Conservation (phyloP, 148 eudicot genomes). For the Camellia sinensis region DNA sequence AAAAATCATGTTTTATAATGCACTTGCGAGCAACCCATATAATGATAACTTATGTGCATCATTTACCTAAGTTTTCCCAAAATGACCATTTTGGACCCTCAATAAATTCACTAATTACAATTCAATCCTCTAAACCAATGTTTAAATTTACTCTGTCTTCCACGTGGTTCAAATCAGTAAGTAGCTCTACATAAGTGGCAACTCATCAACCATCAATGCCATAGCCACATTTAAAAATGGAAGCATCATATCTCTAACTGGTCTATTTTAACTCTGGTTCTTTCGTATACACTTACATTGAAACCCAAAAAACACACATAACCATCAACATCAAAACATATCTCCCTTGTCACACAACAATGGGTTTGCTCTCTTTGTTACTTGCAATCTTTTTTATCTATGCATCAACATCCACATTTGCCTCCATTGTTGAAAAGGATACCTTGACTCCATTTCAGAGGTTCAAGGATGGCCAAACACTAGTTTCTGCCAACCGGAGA, state of each 20-base stretch:
- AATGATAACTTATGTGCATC: neutral
- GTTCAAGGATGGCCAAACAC: slow-evolving; percentile 21
- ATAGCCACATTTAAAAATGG: neutral
- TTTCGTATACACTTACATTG: neutral
- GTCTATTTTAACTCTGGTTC: slow-evolving; percentile 4
- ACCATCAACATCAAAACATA: slow-evolving; percentile 10
- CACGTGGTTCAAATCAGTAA: neutral
- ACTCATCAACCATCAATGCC: neutral
- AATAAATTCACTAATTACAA: slow-evolving; percentile 10
- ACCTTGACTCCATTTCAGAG: slow-evolving; percentile 11
- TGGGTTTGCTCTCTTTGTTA: slow-evolving; percentile 17
- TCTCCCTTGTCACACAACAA: neutral
- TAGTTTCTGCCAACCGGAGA: slow-evolving; percentile 7
- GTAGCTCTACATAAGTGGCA: neutral
- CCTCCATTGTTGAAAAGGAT: slow-evolving; percentile 11
- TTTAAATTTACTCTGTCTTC: slow-evolving; percentile 1
- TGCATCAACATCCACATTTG: neutral
- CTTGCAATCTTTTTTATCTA: slow-evolving; percentile 14
- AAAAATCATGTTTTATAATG: too few species aligned
- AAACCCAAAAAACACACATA: neutral
- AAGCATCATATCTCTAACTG: slow-evolving; percentile 6
- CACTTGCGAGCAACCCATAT: too few species aligned
- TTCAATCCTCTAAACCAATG: slow-evolving; percentile 7
- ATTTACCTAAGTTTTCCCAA: neutral
- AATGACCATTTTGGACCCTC: neutral